Percentiles rank a stretch among this genome's conserved stretches.
phyloP scores from a whole-genome alignment of 2,329 filamentous ascomycete species.

The Pseudonectria buxi region DNA sequence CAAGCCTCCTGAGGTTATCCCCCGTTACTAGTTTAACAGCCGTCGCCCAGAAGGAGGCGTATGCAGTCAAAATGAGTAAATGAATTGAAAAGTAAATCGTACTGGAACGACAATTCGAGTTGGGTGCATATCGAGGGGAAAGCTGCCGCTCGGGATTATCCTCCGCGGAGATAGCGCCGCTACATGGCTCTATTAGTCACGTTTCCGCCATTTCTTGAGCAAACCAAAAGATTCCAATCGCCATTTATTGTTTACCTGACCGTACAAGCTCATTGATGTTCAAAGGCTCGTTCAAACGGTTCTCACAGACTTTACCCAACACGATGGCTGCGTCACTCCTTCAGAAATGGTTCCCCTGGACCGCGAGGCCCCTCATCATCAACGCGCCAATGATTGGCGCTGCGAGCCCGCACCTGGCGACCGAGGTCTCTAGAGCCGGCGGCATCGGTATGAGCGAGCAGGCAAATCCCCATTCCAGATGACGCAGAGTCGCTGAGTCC shows the following conservation, averaged over 20 bases:
- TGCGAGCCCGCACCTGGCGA: constrained; percentile 27
- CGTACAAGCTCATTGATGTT: too few species aligned
- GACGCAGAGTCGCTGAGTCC: neutral
- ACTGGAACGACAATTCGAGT: too few species aligned
- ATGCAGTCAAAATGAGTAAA: neutral
- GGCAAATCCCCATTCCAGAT: too few species aligned
- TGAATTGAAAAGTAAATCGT: neutral
- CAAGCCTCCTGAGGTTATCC: constrained; percentile 41
- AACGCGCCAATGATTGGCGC: constrained; percentile 32
- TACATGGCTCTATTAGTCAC: too few species aligned
- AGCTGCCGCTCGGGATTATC: too few species aligned
- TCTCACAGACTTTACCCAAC: neutral
- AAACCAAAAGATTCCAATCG: too few species aligned
- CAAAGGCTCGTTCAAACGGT: too few species aligned
- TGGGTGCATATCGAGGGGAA: too few species aligned
- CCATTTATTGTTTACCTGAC: too few species aligned
- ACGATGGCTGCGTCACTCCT: constrained; percentile 21
- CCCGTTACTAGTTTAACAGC: constrained; percentile 23
- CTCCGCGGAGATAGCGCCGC: too few species aligned
- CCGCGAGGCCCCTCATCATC: constrained; percentile 23
- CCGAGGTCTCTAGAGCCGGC: constrained; percentile 32
- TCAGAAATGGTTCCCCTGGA: constrained; percentile 25
- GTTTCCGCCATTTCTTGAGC: too few species aligned
- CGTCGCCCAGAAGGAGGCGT: too few species aligned
- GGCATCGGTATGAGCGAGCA: constrained; percentile 27